Conservation (phyloP, 371 early-diverging fungal species). For the Mucor saturninus region DNA sequence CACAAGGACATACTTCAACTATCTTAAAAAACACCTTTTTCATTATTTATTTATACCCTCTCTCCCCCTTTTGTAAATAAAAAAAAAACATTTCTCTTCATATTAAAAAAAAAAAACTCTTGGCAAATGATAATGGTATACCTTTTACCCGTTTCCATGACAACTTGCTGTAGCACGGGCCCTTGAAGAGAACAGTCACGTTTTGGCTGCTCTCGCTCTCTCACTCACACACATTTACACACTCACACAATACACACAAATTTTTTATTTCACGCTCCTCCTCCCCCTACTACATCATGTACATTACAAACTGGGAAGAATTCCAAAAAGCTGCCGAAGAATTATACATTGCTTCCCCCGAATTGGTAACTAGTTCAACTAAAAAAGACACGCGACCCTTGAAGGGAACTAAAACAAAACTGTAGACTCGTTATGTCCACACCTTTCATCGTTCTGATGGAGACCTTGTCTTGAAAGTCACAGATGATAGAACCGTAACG, state of each 20-base stretch:
- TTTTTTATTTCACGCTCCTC: neutral
- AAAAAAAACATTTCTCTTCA: too few relatives aligned
- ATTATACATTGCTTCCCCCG: slow-evolving; percentile 67
- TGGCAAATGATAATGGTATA: too few relatives aligned
- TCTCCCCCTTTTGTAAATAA: too few relatives aligned
- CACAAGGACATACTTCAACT: slow-evolving; percentile 16
- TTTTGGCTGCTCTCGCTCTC: too few relatives aligned
- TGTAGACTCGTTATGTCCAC: slow-evolving; percentile 72
- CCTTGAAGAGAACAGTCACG: slow-evolving; percentile 5
- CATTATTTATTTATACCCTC: too few relatives aligned
- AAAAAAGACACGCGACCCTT: too few relatives aligned
- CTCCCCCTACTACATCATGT: slow-evolving; percentile 29
- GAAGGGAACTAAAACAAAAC: neutral
- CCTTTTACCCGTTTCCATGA: neutral
- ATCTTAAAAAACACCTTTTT: too few relatives aligned
- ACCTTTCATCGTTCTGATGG: slow-evolving; percentile 74
- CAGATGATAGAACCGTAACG: slow-evolving; percentile 68
- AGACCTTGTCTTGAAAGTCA: slow-evolving; percentile 76
- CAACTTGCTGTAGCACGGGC: neutral
- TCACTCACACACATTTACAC: too few relatives aligned
- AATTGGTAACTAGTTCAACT: slow-evolving; percentile 48
- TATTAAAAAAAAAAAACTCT: too few relatives aligned
- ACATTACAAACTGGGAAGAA: slow-evolving; percentile 70
- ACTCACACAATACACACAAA: neutral
- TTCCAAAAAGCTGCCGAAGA: slow-evolving; percentile 78